Conservation (phyloP, 441 rosid genomes). For the Macaranga tanarius region DNA sequence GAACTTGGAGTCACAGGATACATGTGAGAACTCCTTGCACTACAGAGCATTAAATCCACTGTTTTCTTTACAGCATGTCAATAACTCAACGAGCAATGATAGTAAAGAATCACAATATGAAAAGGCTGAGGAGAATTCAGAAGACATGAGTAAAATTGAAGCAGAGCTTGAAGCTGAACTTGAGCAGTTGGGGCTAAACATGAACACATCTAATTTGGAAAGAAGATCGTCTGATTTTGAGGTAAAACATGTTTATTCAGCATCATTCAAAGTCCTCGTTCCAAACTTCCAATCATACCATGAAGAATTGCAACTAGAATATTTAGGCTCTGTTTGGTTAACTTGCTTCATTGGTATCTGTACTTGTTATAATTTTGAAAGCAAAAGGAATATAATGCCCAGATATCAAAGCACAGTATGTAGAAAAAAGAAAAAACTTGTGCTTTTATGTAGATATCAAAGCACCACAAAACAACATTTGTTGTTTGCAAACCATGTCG, state of each 20-base stretch:
- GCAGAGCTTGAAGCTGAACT: slow-evolving; percentile 99
- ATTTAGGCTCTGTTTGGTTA: not conserved
- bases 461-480: no score
- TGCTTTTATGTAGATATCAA: no score
- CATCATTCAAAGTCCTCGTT: not conserved
- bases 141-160: slow-evolving; percentile 73
- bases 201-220: slow-evolving; percentile 36
- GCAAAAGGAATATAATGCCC: not conserved
- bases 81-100: slow-evolving; percentile 22
- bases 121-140: slow-evolving; percentile 40
- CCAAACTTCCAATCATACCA: not conserved
- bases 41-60: slow-evolving; percentile 23
- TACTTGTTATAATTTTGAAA: not conserved
- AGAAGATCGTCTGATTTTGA: slow-evolving; percentile 39
- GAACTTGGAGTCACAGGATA: slow-evolving; percentile 41
- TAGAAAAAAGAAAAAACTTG: not conserved
- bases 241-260: slow-evolving; percentile 31
- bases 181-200: slow-evolving; percentile 64
- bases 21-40: slow-evolving; percentile 30
- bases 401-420: not conserved
- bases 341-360: not conserved
- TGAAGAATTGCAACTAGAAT: not conserved
- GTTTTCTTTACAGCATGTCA: slow-evolving; percentile 21
- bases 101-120: slow-evolving; percentile 28
- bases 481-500: no score